Percentiles rank a stretch among this genome's conserved stretches.
Evolutionary conservation across 1,284 basidiomycete genomes (phyloP).

Genomic region (Anthracocystis setariae): DNA sequence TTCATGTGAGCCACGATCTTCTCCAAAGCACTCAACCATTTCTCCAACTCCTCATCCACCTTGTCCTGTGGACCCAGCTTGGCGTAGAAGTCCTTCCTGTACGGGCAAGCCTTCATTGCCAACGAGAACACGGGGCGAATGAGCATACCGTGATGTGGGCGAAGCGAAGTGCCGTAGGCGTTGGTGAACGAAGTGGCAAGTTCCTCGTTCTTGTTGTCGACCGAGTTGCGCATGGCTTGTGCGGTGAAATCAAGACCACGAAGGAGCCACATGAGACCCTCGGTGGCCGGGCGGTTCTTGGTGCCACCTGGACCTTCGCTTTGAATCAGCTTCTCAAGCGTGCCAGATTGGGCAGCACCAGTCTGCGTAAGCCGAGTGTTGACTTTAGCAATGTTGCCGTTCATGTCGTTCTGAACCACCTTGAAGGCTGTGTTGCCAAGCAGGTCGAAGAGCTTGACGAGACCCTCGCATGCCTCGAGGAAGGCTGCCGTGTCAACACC

Average conservation of each 20-base stretch:
- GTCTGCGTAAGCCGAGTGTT: constrained; percentile 78
- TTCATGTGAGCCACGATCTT: constrained; percentile 78
- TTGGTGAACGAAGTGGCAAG: constrained; percentile 81
- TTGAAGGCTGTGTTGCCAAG: constrained; percentile 87
- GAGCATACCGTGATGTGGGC: constrained; percentile 87
- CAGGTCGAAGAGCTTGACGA: constrained; percentile 93
- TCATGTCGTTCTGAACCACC: constrained; percentile 87
- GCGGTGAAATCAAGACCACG: constrained; percentile 92
- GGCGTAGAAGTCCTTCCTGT: constrained; percentile 85
- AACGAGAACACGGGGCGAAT: constrained; percentile 87
- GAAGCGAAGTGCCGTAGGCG: constrained; percentile 84
- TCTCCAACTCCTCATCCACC: constrained; percentile 77
- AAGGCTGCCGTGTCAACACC: constrained; percentile 90
- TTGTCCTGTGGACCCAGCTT: constrained; percentile 83
- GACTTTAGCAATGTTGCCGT: constrained; percentile 85
- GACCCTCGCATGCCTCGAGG: constrained; percentile 86
- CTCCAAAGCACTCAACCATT: constrained; percentile 82
- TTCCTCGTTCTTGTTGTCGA: constrained; percentile 77
- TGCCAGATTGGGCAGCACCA: constrained; percentile 73
- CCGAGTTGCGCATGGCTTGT: constrained; percentile 79
- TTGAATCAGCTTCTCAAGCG: constrained; percentile 84
- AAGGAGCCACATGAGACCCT: constrained; percentile 91
- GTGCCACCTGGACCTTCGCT: constrained; percentile 79
- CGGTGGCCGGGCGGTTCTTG: constrained; percentile 87
- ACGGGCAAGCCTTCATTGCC: constrained; percentile 96